Evolutionary conservation across 2,329 filamentous ascomycete genomes (phyloP).

Genomic region (Fusarium xylarioides): DNA sequence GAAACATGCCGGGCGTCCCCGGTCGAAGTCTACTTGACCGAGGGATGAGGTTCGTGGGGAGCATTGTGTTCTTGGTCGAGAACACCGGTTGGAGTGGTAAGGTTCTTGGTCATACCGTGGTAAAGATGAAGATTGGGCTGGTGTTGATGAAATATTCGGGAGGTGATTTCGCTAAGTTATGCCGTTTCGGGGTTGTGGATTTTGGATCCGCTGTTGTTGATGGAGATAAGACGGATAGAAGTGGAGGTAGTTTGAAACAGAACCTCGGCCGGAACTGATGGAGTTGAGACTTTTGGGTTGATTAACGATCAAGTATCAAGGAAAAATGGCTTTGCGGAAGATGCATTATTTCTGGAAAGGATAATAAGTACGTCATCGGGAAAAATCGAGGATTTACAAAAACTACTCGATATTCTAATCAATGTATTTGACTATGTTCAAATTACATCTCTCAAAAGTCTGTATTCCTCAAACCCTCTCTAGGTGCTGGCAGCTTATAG

Average conservation of each 20-base stretch:
- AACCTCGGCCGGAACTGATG: not conserved
- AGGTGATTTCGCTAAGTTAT: not conserved
- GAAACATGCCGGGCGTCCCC: slow-evolving; percentile 62
- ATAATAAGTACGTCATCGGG: no score
- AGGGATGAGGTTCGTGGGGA: not conserved
- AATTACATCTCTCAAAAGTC: no score
- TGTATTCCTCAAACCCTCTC: not conserved
- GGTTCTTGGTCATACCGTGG: not conserved
- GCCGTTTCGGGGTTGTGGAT: not conserved
- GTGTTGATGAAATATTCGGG: not conserved
- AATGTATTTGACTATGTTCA: no score
- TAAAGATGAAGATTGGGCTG: not conserved
- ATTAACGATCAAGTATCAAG: not conserved
- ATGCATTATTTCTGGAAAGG: no score
- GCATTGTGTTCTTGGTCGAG: not conserved
- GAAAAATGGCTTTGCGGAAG: no score
- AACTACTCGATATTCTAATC: no score
- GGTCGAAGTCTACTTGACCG: not conserved
- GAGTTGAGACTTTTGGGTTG: not conserved
- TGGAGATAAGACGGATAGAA: not conserved
- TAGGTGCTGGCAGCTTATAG: not conserved
- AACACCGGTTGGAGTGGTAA: not conserved
- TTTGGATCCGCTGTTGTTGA: not conserved
- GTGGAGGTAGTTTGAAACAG: not conserved
- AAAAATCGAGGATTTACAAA: no score